A percentile compares a stretch with the other conserved stretches of the same genome.
These are phyloP conservation scores for Metarhizium humberi DNA, from an alignment of 2,329 filamentous ascomycete species.

Conservation along the genomic window DNA sequence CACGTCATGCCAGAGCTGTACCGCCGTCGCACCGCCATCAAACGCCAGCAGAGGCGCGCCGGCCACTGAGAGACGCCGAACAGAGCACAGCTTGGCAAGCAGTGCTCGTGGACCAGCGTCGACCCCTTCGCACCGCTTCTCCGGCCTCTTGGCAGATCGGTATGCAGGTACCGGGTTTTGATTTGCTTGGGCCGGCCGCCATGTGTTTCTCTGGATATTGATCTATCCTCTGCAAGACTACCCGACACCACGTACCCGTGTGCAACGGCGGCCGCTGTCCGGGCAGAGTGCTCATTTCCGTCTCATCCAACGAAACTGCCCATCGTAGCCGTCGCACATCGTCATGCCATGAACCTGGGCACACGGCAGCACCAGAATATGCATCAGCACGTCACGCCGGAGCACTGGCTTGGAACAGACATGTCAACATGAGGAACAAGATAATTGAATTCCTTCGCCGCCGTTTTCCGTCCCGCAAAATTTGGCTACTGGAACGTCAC, in stretches of 20 bases:
- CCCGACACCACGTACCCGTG: not conserved
- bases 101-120: no score
- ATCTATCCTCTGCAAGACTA: not conserved
- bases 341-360: not conserved
- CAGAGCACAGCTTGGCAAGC: no score
- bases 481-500: not conserved
- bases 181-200: not conserved
- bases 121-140: not conserved
- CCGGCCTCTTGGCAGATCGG: not conserved
- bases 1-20: no score
- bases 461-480: not conserved
- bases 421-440: not conserved
- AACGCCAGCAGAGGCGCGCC: no score
- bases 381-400: not conserved
- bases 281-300: not conserved
- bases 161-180: not conserved
- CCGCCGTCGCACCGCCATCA: no score
- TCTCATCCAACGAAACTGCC: not conserved
- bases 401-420: not conserved
- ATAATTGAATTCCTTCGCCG: not conserved
- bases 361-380: not conserved
- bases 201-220: not conserved
- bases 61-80: no score
- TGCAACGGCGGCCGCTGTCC: not conserved
- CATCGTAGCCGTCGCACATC: not conserved